Evolutionary conservation across 129 eudicot genomes (phyloP), one percentile per base, ranked within the genome.

Genomic region (carrot (Daucus carota)): DNA sequence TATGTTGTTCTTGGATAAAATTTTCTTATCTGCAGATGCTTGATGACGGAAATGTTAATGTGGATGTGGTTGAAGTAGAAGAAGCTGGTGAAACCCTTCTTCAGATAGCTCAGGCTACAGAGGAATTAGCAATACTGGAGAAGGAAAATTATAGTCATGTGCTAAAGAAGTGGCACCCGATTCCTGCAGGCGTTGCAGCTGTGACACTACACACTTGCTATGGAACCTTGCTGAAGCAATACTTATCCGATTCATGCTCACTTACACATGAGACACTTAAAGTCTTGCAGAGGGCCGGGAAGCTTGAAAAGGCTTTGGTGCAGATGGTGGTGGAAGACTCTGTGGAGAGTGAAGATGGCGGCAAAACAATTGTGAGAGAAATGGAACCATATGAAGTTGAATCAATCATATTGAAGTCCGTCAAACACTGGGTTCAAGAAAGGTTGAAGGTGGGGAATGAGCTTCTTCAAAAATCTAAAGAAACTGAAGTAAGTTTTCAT

Each of bases 241-340:
- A 87, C 80, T 80, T 94, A 48, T 65, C 88, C 3, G 88, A 87
- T n/a, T 81, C 84, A 36, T 60, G 90, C 8, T 76, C 82, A 28
- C 78, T 85, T 43, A 81, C 86, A 12, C 83, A 79, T 28, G 92
- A 91, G 78, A 88, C 86, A 34, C 79, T 91, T 40, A 73, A 77
- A 43, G 89, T 91, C 10, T 73, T 91, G 78, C 89, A 91, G 28
- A 82, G 92, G 78, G 99, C 97, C 1, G 99, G 94, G 29, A 91
- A 86, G 85, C 96, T 94, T 0, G 97, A 94, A 84, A 91, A 89
- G 83, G 82, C 78, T 38, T 77, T 94, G 78, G 85, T 94, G 52
- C 90, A 94, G 74, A 73, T 94, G 90, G 97, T 91, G 46, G 97
- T 89, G 38, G 99, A 91, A 80, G 99, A 91, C 81, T 86, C 92